Evolutionary conservation across 2,329 filamentous ascomycete genomes (phyloP), one percentile per base, ranked within the genome.

Genomic region (Fusarium secorum): DNA sequence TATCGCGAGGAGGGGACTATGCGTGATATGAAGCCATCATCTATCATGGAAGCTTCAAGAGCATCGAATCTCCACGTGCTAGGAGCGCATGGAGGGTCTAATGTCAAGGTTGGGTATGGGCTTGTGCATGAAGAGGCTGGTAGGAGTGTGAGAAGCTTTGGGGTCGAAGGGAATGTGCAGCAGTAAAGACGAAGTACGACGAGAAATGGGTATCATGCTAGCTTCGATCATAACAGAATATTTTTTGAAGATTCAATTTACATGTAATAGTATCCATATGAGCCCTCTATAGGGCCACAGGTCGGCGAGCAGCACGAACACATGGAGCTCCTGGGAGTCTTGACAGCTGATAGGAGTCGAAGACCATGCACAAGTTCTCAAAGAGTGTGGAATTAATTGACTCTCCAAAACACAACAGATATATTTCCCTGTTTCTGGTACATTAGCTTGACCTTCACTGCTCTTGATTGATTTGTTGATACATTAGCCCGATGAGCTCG

Each of bases 1-100:
- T 60, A 36, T 11, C 35, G 7, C 0, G 64, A 69, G 3, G 64
- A 69, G 2, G 70, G 70, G 0, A 0, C 5, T 3, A 61, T 66
- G 55, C 70, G 55, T 0, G 54, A 71, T 8, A 66, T 70, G 60
- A 66, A 65, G 14, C 60, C 61, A 3, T 66, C 67, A 0, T 71
- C 64, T 0, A 66, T 73, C 0, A 52, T 73, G 0, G 46, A 45
- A 13, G 60, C 66, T 0, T 65, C 42, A 0, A 8, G 39, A 0
- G 54, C 70, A 0, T 45, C 57, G 11, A 58, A 63, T 13, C 71
- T 68, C 0, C 2, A 52, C 0, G 5, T 7, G 0, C 13, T 22
- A 2, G n/a, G 9, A 3, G n/a, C 6, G 8, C 5, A 28, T n/a
- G n/a, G n/a, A 4, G 6, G 33, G 1, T 1, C 5, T 3, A 0